Conservation (phyloP, 257 asterid species). For the Phtheirospermum japonicum region DNA sequence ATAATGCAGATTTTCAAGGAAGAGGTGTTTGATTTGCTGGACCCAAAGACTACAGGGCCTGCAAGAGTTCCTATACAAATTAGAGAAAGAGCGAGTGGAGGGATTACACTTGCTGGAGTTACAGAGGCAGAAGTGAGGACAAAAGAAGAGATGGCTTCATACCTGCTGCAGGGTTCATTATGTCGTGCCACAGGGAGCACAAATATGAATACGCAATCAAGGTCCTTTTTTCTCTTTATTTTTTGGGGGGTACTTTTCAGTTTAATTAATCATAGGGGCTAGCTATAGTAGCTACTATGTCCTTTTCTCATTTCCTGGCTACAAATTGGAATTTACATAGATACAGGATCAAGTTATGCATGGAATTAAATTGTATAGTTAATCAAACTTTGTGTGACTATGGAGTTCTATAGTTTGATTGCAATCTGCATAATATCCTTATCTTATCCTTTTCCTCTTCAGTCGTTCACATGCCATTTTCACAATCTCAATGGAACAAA, state of each 20-base stretch:
- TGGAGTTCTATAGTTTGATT: neutral
- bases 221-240: conserved; percentile 37
- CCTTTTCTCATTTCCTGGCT: neutral
- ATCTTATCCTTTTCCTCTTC: conserved; percentile 16
- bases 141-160: conserved; percentile 89
- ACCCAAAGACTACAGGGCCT: conserved; percentile 52
- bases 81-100: conserved; percentile 83
- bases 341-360: no score
- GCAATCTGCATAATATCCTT: conserved; percentile 9
- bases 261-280: neutral
- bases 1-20: conserved; percentile 85
- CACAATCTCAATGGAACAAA: conserved; percentile 90
- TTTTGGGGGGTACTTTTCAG: neutral
- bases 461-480: conserved; percentile 99
- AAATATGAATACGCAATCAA: conserved; percentile 94
- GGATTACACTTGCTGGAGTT: conserved; percentile 91
- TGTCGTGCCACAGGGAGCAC: conserved; percentile 98
- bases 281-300: neutral
- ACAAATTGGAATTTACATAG: no score
- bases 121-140: conserved; percentile 90
- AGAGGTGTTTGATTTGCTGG: conserved; percentile 89
- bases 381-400: no score
- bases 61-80: conserved; percentile 91
- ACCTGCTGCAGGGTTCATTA: conserved; percentile 74
- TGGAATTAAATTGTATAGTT: no score